Evolutionary conservation across 495 filamentous ascomycete species (phyloP), one percentile per base, ranked within the genome.

Genomic region (Hypomontagnella submonticulosa): DNA sequence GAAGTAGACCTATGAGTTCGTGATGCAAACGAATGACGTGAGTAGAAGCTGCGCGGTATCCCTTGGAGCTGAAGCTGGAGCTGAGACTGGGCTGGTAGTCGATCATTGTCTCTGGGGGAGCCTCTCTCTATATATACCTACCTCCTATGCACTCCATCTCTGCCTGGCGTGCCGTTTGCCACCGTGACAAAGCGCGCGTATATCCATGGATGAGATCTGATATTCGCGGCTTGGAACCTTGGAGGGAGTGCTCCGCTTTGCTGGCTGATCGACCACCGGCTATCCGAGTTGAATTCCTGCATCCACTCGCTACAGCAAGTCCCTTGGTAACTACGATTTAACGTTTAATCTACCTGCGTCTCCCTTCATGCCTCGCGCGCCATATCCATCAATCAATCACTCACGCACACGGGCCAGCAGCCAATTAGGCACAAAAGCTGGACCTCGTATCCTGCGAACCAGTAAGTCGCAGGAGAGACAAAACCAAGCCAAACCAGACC

Each of bases 401-500:
- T 44, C 60, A 20, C 43, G 40, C 49, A 27, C 18, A n/a, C n/a
- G n/a, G n/a, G n/a, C n/a, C n/a, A n/a, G n/a, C n/a, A 13, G 12
- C 34, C 32, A 32, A 43, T 56, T 8, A 48, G 59, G 27, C 19
- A 32, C 51, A 38, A 49, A 42, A 19, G 23, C 48, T 36, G 36
- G 52, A 34, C 52, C 65, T 68, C 65, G 65, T 68, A 68, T 68
- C 53, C 16, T 16, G 27, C 11, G 15, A 19, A 38, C 40, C 32
- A 36, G 19, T 11, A 12, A 27, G 18, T 10, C 12, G 42, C 19
- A 55, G 27, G 12, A 30, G 30, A 4, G 13, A 19, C 12, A 37
- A 3, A 37, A 11, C 0, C 5, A 15, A 42, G 34, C 19, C 11
- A 23, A 41, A 20, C 41, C 15, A 27, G 5, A 15, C 33, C n/a